Conservation (phyloP, 2,329 filamentous ascomycete genomes). For the Microdochium trichocladiopsis region DNA sequence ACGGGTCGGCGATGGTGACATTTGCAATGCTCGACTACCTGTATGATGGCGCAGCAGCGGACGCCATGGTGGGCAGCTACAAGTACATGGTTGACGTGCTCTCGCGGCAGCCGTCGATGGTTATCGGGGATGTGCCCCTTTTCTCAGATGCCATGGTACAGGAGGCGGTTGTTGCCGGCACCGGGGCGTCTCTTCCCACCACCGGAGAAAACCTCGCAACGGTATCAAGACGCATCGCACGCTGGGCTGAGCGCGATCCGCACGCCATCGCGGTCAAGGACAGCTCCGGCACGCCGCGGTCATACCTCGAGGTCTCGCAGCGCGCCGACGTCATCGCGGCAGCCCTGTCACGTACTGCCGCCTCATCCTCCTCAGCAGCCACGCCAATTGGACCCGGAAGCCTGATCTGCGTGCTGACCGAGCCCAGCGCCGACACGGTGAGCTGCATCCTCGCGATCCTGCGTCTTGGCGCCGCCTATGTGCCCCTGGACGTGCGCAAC, state of each 20-base stretch:
- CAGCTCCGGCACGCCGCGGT: constrained; percentile 5
- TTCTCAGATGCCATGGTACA: background rate
- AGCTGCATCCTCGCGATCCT: constrained; percentile 18
- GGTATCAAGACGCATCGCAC: background rate
- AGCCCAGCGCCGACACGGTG: constrained; percentile 16
- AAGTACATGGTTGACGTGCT: background rate
- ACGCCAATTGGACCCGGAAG: constrained; percentile 3
- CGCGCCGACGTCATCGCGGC: constrained; percentile 22
- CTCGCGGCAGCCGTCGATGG: background rate
- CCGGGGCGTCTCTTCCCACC: background rate
- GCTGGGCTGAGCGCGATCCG: background rate
- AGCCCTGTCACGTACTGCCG: constrained; percentile 11
- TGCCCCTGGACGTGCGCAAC: constrained; percentile 18
- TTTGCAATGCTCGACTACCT: constrained; percentile 4
- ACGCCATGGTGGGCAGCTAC: background rate
- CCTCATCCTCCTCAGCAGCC: background rate
- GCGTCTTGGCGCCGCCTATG: constrained; percentile 13
- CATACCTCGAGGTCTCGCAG: constrained; percentile 23
- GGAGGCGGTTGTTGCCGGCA: background rate
- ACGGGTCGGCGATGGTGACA: constrained; percentile 3
- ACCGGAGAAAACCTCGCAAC: background rate
- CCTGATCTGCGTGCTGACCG: constrained; percentile 20
- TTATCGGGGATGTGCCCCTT: background rate
- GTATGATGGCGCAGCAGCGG: constrained; percentile 2
- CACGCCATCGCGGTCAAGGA: constrained; percentile 1